Conservation (phyloP, 495 filamentous ascomycete genomes). For the Monascus purpureus region DNA sequence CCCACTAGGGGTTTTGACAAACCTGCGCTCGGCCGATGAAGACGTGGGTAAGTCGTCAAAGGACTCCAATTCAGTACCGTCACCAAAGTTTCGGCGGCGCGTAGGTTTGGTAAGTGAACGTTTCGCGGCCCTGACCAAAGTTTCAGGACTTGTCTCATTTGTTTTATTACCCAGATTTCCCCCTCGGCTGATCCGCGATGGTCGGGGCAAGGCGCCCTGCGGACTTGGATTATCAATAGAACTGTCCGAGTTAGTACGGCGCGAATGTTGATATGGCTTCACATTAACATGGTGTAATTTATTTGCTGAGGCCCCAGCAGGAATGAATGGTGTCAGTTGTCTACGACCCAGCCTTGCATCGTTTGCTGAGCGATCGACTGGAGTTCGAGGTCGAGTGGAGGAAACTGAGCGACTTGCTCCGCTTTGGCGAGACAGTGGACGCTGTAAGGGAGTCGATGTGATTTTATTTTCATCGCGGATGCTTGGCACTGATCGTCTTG, state of each 20-base stretch:
- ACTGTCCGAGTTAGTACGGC: conserved; percentile 61
- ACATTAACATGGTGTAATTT: conserved; percentile 68
- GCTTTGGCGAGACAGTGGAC: conserved; percentile 26
- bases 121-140: conserved; percentile 34
- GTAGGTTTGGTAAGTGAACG: conserved; percentile 60
- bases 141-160: conserved; percentile 33
- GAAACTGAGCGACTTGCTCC: conserved; percentile 25
- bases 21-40: conserved; percentile 63
- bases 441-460: conserved; percentile 18
- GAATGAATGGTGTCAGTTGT: conserved; percentile 61
- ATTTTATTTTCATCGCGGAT: conserved; percentile 43
- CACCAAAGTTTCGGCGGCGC: conserved; percentile 67
- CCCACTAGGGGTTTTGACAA: conserved; percentile 61
- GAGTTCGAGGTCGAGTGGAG: conserved; percentile 51
- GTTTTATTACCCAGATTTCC: conserved; percentile 28
- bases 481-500: conserved; percentile 79
- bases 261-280: conserved; percentile 54
- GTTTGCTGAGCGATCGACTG: conserved; percentile 44
- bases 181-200: conserved; percentile 31
- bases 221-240: conserved; percentile 34
- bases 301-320: conserved; percentile 55
- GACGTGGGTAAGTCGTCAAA: conserved; percentile 96
- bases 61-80: conserved; percentile 78
- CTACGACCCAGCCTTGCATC: conserved; percentile 46
- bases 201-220: conserved; percentile 34